Evolutionary conservation across 2,329 filamentous ascomycete species (phyloP), one percentile per base, ranked within the genome.

Genomic region (Chaetoscypha palmicola): DNA sequence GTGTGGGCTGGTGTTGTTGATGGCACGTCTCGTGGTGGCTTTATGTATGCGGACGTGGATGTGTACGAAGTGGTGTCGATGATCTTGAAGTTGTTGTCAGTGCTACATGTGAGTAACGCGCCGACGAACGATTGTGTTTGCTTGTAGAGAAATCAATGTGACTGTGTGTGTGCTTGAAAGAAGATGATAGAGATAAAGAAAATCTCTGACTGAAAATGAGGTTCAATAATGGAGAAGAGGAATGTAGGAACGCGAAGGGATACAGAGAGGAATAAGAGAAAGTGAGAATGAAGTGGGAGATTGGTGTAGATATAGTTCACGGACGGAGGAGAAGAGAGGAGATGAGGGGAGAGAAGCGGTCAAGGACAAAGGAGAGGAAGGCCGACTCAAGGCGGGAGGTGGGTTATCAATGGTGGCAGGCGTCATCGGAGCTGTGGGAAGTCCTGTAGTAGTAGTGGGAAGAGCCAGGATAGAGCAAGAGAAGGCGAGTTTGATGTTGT

Each of bases 401-500:
- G 11, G 17, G 20, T 37, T 17, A 3, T 12, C 16, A 11, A 31
- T n/a, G 5, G 5, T 12, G 19, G 34, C 12, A 17, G 21, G 20
- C 16, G 34, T 37, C 34, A 30, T 28, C 20, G 33, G 33, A 32
- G 12, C 26, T 22, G 10, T 34, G 21, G 22, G 14, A 38, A 5
- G 22, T 28, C 12, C 2, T 28, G 16, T 20, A n/a, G 5, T 30
- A 3, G n/a, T 5, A 7, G 12, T n/a, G 40, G 20, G 16, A 10
- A 10, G n/a, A n/a, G n/a, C n/a, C n/a, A n/a, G n/a, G n/a, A n/a
- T 2, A 17, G 19, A 21, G 8, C 23, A 10, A 11, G 35, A 17
- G 10, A 7, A 19, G 20, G 24, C 17, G 14, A 35, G 36, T 4
- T 10, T n/a, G 28, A 42, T 42, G 39, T 42, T 42, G 39, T 35